A percentile compares a stretch with the other conserved stretches of the same genome.
Evolutionary conservation across 2,329 filamentous ascomycete species (phyloP).

Genomic region (Alternaria brassicicola): DNA sequence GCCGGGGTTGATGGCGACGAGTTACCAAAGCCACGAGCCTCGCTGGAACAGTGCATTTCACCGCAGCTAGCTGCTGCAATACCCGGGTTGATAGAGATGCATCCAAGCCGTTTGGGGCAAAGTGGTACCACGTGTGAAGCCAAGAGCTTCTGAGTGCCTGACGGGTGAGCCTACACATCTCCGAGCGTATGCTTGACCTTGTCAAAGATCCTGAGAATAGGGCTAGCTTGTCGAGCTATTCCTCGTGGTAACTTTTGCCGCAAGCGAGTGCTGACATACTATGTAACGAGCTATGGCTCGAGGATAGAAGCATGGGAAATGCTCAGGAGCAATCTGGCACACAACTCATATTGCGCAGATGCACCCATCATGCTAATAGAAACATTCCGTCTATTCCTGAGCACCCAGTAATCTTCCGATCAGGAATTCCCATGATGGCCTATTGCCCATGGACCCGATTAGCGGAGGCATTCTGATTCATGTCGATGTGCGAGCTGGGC

Average conservation of each 20-base stretch:
- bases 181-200: neutral
- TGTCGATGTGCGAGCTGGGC: too few relatives aligned
- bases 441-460: too few relatives aligned
- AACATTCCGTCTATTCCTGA: too few relatives aligned
- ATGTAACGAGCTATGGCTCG: neutral
- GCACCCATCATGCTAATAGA: neutral
- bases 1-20: constrained; percentile 6
- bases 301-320: neutral
- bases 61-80: constrained; percentile 7
- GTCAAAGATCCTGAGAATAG: neutral
- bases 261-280: neutral
- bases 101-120: neutral
- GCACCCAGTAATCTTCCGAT: too few relatives aligned
- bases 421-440: too few relatives aligned
- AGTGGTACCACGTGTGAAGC: neutral
- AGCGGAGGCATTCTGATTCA: too few relatives aligned
- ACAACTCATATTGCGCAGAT: neutral
- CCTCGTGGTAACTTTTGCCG: neutral
- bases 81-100: too few relatives aligned
- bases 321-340: neutral
- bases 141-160: neutral
- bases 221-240: neutral
- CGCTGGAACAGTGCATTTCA: constrained; percentile 1
- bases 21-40: neutral
- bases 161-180: neutral